Evolutionary conservation across 305 asterid genomes (phyloP), one percentile per base, ranked within the genome.

Genomic region (Caryopteris hybrid): DNA sequence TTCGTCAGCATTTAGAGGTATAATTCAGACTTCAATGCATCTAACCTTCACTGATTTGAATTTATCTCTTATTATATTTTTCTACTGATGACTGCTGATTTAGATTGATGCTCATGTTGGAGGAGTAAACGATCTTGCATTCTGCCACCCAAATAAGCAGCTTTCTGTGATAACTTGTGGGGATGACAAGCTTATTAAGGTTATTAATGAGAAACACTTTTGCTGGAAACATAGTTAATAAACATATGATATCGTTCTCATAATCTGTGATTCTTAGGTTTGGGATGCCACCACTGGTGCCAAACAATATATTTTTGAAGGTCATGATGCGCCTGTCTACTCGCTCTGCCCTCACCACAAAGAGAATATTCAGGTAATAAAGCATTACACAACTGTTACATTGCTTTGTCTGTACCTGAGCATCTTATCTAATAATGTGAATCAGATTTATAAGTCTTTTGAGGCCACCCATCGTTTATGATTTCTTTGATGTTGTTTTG

Each of bases 141-240:
- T 89, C 70, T 86, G 92, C 21, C 84, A 86, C 61, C 96, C 90
- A 52, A 87, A 83, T 74, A 86, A 89, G 79, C 92, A 86, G 79
- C 81, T 84, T 22, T 86, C 88, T 11, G 82, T 89, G 38, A 83
- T 87, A 43, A 89, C 96, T 17, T 89, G 92, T 80, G 96, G 95
- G 36, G 96, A 89, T 75, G 96, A 86, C 72, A 89, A 85, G 81
- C 80, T 89, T 73, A 87, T 87, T 74, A 89, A 86, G 92, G 92
- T 87, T 64, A 1, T 36, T 76, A 58, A 42, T 51, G 51, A n/a
- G n/a, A n/a, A 25, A 25, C 31, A 25, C 31, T 25, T 25, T 1
- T 1, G 31, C 31, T 25, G 31, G 31, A 25, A 25, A 1, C 3
- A 25, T 25, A 25, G 31, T 4, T 4, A 25, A 25, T 25, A 25